Evolutionary conservation across 2,329 filamentous ascomycete genomes (phyloP).

Genomic region (Mycogone perniciosa): DNA sequence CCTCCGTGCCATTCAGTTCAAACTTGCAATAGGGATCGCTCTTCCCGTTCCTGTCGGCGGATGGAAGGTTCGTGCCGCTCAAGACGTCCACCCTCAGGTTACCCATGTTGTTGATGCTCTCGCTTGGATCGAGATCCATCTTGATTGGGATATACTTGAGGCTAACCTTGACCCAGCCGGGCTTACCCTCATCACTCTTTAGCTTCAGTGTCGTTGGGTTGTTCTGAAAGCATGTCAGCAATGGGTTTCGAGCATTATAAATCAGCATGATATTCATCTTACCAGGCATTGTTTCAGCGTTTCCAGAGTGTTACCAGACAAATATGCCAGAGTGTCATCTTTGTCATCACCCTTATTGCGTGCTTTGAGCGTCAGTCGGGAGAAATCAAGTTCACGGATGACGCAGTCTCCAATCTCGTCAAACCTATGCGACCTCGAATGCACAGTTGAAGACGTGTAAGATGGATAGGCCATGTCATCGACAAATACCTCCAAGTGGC

Average conservation of each 20-base stretch:
- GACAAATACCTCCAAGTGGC: slow-evolving; percentile 80
- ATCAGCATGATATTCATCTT: slow-evolving; percentile 29
- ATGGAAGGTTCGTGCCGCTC: slow-evolving; percentile 79
- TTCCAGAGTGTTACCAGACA: slow-evolving; percentile 78
- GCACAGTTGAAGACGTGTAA: slow-evolving; percentile 73
- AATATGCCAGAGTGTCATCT: slow-evolving; percentile 71
- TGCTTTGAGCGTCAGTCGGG: slow-evolving; percentile 80
- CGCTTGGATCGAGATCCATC: slow-evolving; percentile 88
- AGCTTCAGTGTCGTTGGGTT: slow-evolving; percentile 79
- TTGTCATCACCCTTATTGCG: slow-evolving; percentile 73
- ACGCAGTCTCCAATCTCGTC: slow-evolving; percentile 94
- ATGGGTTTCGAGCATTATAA: not conserved
- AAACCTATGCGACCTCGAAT: slow-evolving; percentile 62
- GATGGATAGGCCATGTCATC: slow-evolving; percentile 93
- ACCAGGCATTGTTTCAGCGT: slow-evolving; percentile 84
- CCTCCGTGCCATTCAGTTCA: slow-evolving; percentile 76
- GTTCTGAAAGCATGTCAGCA: slow-evolving; percentile 49
- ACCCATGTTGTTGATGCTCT: slow-evolving; percentile 99
- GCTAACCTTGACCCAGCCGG: slow-evolving; percentile 80
- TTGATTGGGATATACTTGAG: slow-evolving; percentile 90
- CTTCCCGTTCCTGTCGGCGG: slow-evolving; percentile 92
- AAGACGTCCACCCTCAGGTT: slow-evolving; percentile 89
- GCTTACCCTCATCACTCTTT: slow-evolving; percentile 67
- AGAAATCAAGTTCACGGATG: slow-evolving; percentile 95
- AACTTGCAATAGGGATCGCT: slow-evolving; percentile 98